Base-by-base conservation (phyloP, 2,329 filamentous ascomycete species). In the Myriosclerotinia scirpicola region DNA sequence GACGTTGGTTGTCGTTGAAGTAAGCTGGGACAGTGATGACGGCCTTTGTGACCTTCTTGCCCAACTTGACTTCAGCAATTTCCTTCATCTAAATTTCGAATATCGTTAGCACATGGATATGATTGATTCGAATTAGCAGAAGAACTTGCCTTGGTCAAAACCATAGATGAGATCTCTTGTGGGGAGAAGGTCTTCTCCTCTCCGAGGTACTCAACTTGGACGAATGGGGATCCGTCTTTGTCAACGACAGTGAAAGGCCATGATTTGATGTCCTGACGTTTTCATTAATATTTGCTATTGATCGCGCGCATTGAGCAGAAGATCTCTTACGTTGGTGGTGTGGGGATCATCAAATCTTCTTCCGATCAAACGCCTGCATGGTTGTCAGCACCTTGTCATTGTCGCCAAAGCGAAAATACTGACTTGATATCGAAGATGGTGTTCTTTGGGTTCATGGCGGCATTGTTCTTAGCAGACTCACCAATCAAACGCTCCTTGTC, bases 1-100 rank as follows among this genome's bases (percentile, higher is more conserved):
- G 95, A 84, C 95, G 91, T 86, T 99, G 95, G 87, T 96, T 97
- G 89, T 99, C 95, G 87, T 98, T 98, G 92, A 99, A 99, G 88
- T 99, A 99, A 79, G 95, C 95, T 67, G 95, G 95, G 68, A 98
- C 95, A 70, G 95, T 99, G 81, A 99, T 93, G 80, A 99, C 95
- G 72, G 95, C 95, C 89, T 98, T 98, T 84, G 95, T 89, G 77
- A 98, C 93, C 85, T 95, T 96, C 90, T 96, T 97, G 82, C 93
- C 95, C 76, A 99, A 89, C 88, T 99, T 98, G 81, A 86, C 87
- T 87, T 99, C 95, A 77, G 95, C 95, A 80, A 97, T 93, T 84
- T 99, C 95, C 87, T 97, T 96, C 94, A 98, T 97, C 94, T 96
- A 77, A 75, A 74, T 40, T 66, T n/a, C 17, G 52, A 46, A 9